Conservation (phyloP, 495 filamentous ascomycete genomes). For the Jackrogersella minutella region DNA sequence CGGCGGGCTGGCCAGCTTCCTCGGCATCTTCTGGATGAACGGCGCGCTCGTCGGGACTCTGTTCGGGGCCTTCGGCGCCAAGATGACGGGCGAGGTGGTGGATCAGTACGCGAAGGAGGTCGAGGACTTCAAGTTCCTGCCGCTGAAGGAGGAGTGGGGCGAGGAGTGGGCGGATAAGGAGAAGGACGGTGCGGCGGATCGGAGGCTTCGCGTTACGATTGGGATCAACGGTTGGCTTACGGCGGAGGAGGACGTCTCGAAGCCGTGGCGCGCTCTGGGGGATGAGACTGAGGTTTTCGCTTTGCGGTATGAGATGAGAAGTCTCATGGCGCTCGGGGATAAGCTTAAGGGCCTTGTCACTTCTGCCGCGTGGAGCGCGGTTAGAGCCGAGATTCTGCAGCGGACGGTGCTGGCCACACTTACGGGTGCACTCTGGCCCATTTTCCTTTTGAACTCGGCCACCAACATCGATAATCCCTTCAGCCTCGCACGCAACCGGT, state of each 20-base stretch:
- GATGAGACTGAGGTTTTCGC: conserved; percentile 78
- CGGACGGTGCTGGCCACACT: conserved; percentile 78
- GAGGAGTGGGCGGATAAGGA: conserved; percentile 43
- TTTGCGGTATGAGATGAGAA: conserved; percentile 78
- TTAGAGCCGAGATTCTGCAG: conserved; percentile 75
- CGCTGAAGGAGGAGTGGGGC: conserved; percentile 62
- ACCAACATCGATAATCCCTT: conserved; percentile 85
- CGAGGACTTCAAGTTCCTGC: conserved; percentile 86
- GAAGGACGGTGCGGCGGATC: conserved; percentile 32
- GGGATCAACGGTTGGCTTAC: conserved; percentile 86
- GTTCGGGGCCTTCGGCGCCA: conserved; percentile 87
- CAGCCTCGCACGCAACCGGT: conserved; percentile 74
- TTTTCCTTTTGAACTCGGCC: conserved; percentile 71
- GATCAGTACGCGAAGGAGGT: conserved; percentile 86
- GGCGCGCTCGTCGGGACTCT: conserved; percentile 82
- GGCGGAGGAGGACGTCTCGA: conserved; percentile 69
- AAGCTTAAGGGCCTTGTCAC: conserved; percentile 71
- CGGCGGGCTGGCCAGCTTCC: conserved; percentile 81
- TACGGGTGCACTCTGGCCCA: conserved; percentile 77
- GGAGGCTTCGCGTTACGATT: conserved; percentile 80
- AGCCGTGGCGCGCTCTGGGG: conserved; percentile 79
- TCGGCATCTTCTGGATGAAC: conserved; percentile 83
- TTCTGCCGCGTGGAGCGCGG: conserved; percentile 74
- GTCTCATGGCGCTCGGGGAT: conserved; percentile 77
- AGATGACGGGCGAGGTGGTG: conserved; percentile 86